Percentiles rank a stretch among this genome's conserved stretches.
These are phyloP conservation scores for Hypoxylon sp. DNA, from an alignment of 2,329 filamentous ascomycete genomes.

Conservation along the genomic window DNA sequence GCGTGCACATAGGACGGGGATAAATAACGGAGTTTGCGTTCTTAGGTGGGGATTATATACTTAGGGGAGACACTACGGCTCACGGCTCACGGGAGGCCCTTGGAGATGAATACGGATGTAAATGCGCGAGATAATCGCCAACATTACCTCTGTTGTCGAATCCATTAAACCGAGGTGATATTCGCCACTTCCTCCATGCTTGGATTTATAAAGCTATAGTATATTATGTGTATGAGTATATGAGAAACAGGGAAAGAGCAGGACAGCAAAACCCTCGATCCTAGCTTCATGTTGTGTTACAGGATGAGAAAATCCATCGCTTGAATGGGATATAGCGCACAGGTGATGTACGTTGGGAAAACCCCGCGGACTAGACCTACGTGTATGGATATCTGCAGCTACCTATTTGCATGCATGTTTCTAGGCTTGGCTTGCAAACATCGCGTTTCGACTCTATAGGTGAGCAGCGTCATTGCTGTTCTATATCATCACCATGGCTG, in stretches of 20 bases:
- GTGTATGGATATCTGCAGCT: constrained; percentile 25
- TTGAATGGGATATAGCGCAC: background rate
- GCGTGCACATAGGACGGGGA: constrained; percentile 35
- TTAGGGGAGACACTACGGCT: constrained; percentile 36
- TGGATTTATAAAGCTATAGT: constrained; percentile 13
- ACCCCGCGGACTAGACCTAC: constrained; percentile 7
- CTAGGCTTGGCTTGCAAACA: constrained; percentile 20
- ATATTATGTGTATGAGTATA: constrained; percentile 30
- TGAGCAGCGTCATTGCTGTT: constrained; percentile 28
- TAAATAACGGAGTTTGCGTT: constrained; percentile 44
- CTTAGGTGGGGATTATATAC: constrained; percentile 38
- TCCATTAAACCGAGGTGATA: constrained; percentile 8
- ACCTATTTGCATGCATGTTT: constrained; percentile 15
- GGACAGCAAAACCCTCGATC: constrained; percentile 4
- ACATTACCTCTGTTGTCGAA: constrained; percentile 11
- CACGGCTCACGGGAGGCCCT: constrained; percentile 23
- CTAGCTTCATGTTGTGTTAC: constrained; percentile 8
- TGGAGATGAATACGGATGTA: constrained; percentile 29
- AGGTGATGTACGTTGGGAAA: constrained; percentile 18
- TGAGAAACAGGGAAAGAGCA: constrained; percentile 7
- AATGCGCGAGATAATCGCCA: constrained; percentile 39
- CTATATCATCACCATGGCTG: constrained; percentile 30
- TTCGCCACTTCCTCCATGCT: constrained; percentile 1
- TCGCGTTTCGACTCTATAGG: background rate
- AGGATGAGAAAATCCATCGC: constrained; percentile 24